Evolutionary conservation across 495 filamentous ascomycete genomes (phyloP), one percentile per base, ranked within the genome.

Genomic region (Lophiostoma macrostomum): DNA sequence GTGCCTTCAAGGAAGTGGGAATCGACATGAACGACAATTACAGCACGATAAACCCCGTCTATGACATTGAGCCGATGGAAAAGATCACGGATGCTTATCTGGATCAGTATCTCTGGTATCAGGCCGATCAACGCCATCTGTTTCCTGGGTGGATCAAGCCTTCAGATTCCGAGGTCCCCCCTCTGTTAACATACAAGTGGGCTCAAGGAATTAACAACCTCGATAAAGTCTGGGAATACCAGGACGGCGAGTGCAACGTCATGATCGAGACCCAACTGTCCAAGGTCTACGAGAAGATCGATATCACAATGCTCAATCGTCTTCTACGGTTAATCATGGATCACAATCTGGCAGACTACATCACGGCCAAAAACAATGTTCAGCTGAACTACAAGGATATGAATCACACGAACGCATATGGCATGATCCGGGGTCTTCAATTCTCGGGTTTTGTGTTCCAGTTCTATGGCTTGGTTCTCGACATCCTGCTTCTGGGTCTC

Each of bases 21-120:
- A 97, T 99, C 50, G 94, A 99, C 64, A 99, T 99, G 94, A 99
- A 99, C 67, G 94, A 99, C 73, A 99, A 99, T 63, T 99, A 99
- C 69, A 95, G 85, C 73, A 88, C 87, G 27, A 99, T 97, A 75
- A 99, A 97, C 63, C 94, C 94, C 3, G 94, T 99, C 23, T 99
- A 97, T 63, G 94, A 99, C 64, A 91, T 99, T 61, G 94, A 99
- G 69, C 94, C 94, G 1, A 95, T 99, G 42, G 94, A 99, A 73
- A 99, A 99, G 76, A 99, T 99, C 60, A 99, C 93, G 37, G 94
- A 99, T 75, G 94, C 94, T 4, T 99, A 99, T 61, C 80, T 99
- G 34, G 94, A 99, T 65, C 93, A 96, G 64, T 99, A 99, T 65
- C 81, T 99, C 19, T 97, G 94, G 94, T 99, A 97, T 67, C 93